These are phyloP conservation scores for Phaeotremella fagi DNA, from an alignment of 768 basidiomycete species.

Conservation along the genomic window DNA sequence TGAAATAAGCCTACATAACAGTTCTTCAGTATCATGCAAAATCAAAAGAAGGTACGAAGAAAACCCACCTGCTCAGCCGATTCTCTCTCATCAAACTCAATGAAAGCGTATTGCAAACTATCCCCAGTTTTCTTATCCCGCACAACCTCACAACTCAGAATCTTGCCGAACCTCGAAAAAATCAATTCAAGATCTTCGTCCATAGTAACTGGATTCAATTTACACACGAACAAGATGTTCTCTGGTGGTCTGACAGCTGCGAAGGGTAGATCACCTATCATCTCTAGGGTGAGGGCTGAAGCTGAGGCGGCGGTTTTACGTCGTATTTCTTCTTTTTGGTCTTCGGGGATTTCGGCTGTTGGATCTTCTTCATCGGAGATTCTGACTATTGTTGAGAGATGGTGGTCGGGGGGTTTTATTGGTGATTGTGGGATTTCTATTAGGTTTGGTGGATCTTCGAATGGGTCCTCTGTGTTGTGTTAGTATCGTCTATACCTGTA, in stretches of 20 bases:
- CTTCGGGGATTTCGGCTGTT: slow-evolving; percentile 71
- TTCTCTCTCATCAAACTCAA: slow-evolving; percentile 91
- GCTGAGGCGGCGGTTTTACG: slow-evolving; percentile 86
- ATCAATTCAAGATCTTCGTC: slow-evolving; percentile 97
- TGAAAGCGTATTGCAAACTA: slow-evolving; percentile 95
- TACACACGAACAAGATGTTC: slow-evolving; percentile 98
- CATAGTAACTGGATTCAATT: slow-evolving; percentile 88
- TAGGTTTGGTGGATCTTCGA: slow-evolving; percentile 76
- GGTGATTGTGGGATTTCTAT: slow-evolving; percentile 70
- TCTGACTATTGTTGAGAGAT: slow-evolving; percentile 54
- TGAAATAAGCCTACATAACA: slow-evolving; percentile 77
- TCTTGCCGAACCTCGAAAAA: slow-evolving; percentile 88
- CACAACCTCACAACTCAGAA: slow-evolving; percentile 97
- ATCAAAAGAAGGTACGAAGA: not conserved
- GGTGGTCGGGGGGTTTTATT: slow-evolving; percentile 69
- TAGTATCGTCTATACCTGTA: not conserved
- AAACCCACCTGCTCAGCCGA: slow-evolving; percentile 81
- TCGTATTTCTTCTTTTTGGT: slow-evolving; percentile 72
- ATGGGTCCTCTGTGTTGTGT: slow-evolving; percentile 74
- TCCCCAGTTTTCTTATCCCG: slow-evolving; percentile 94
- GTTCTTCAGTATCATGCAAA: not conserved
- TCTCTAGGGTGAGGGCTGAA: slow-evolving; percentile 92
- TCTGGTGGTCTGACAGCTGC: slow-evolving; percentile 97
- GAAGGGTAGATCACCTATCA: slow-evolving; percentile 98
- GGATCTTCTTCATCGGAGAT: slow-evolving; percentile 96